Percentiles rank a stretch among this genome's conserved stretches.
Evolutionary conservation across 352 stramenopile species (phyloP).

Genomic region (Globisporangium cylindrosporum): DNA sequence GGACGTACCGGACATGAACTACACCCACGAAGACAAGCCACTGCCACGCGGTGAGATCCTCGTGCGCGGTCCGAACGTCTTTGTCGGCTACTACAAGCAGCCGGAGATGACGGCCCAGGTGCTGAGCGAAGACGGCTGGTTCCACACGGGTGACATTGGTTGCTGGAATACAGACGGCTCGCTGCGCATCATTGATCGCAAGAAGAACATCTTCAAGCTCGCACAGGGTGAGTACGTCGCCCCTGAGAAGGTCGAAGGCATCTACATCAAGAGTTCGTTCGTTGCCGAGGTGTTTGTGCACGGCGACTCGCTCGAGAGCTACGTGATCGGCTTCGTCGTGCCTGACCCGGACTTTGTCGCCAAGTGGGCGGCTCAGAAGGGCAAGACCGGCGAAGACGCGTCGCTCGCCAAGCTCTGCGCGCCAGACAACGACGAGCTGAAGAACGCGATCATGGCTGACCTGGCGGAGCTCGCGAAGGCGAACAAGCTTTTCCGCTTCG

Average conservation of each 20-base stretch:
- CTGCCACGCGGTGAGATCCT: conserved; percentile 83
- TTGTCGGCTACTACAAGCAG: conserved; percentile 95
- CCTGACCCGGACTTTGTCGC: conserved; percentile 89
- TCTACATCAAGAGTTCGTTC: conserved; percentile 89
- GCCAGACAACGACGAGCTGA: conserved; percentile 21
- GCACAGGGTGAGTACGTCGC: conserved; percentile 95
- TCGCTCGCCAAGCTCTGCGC: conserved; percentile 21
- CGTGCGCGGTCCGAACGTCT: conserved; percentile 80
- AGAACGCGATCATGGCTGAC: conserved; percentile 69
- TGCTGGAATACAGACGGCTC: conserved; percentile 91
- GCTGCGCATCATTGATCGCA: conserved; percentile 88
- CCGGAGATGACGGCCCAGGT: conserved; percentile 87
- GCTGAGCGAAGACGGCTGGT: conserved; percentile 92
- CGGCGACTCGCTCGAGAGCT: conserved; percentile 93
- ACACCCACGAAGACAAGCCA: conserved; percentile 60
- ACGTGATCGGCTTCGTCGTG: conserved; percentile 92
- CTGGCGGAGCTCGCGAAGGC: conserved; percentile 62
- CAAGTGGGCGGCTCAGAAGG: conserved; percentile 65
- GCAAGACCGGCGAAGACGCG: conserved; percentile 28
- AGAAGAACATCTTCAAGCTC: conserved; percentile 95
- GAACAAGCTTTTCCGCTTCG: conserved; percentile 89
- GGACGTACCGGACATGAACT: conserved; percentile 97
- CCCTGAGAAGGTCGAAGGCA: conserved; percentile 95
- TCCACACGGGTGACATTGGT: conserved; percentile 97
- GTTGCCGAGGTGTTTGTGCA: conserved; percentile 94